phyloP scores from a whole-genome alignment of 495 filamentous ascomycete genomes.

The Trichoderma orchidacearum region DNA sequence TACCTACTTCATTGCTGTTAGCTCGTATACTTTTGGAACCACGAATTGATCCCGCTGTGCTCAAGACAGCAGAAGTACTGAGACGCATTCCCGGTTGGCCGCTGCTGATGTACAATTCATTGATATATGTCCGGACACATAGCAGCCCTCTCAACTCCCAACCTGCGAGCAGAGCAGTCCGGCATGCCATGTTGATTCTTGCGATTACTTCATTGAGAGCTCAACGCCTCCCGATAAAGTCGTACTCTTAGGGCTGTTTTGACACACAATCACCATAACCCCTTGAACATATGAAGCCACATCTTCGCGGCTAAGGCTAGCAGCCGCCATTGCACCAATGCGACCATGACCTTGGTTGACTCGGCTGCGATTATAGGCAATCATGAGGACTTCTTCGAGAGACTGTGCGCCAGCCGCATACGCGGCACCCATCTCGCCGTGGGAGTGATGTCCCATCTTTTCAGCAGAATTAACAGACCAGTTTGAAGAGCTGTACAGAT shows the following conservation, averaged over 20 bases:
- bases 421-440: slow-evolving; percentile 19
- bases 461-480: slow-evolving; percentile 32
- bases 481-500: slow-evolving; percentile 27
- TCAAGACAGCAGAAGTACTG: slow-evolving; percentile 6
- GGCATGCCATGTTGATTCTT: slow-evolving; percentile 10
- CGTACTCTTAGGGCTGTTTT: slow-evolving; percentile 23
- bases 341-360: slow-evolving; percentile 6
- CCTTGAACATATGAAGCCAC: slow-evolving; percentile 7
- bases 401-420: slow-evolving; percentile 16
- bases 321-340: slow-evolving; percentile 20
- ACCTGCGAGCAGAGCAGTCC: slow-evolving; percentile 7
- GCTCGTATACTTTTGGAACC: slow-evolving; percentile 2
- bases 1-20: slow-evolving; percentile 7
- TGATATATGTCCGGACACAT: slow-evolving; percentile 20
- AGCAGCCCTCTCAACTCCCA: slow-evolving; percentile 26
- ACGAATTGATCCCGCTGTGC: slow-evolving; percentile 8
- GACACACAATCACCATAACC: slow-evolving; percentile 8
- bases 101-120: slow-evolving; percentile 19
- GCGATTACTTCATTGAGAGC: slow-evolving; percentile 9
- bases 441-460: slow-evolving; percentile 27
- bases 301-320: slow-evolving; percentile 12
- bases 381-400: slow-evolving; percentile 9
- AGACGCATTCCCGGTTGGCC: slow-evolving; percentile 9
- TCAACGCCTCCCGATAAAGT: slow-evolving; percentile 33
- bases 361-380: slow-evolving; percentile 14